Conservation (phyloP, 2,329 filamentous ascomycete species). For the Metarhizium guizhouense region DNA sequence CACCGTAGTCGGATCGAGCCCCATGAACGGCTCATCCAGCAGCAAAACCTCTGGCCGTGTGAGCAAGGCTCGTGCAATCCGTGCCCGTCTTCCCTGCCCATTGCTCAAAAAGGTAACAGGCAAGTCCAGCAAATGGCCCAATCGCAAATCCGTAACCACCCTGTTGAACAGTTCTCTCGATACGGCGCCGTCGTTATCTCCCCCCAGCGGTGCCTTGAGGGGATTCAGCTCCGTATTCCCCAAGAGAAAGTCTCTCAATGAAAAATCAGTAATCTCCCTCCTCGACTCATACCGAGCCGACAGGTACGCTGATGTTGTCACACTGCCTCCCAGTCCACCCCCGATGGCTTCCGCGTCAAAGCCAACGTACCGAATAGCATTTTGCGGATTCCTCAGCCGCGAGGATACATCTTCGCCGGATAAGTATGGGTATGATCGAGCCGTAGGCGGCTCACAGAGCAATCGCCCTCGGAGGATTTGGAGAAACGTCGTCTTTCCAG, state of each 20-base stretch:
- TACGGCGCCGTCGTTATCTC: conserved; percentile 36
- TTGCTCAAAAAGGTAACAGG: conserved; percentile 89
- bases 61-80: conserved; percentile 80
- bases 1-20: conserved; percentile 78
- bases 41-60: conserved; percentile 71
- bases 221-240: conserved; percentile 81
- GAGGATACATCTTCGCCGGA: conserved; percentile 49
- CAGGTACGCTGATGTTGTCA: conserved; percentile 67
- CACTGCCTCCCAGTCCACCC: conserved; percentile 40
- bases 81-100: conserved; percentile 78
- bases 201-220: conserved; percentile 30
- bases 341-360: conserved; percentile 67
- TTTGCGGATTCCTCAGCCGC: conserved; percentile 47
- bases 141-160: conserved; percentile 60
- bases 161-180: conserved; percentile 44
- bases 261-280: conserved; percentile 81
- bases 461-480: conserved; percentile 69
- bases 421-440: conserved; percentile 72
- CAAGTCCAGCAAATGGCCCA: conserved; percentile 63
- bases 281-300: conserved; percentile 85
- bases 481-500: conserved; percentile 75
- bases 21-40: conserved; percentile 94
- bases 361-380: conserved; percentile 80
- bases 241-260: conserved; percentile 68
- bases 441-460: conserved; percentile 64